phyloP scores from a whole-genome alignment of 1,139 yeast genomes.

The Candida smagusa region DNA sequence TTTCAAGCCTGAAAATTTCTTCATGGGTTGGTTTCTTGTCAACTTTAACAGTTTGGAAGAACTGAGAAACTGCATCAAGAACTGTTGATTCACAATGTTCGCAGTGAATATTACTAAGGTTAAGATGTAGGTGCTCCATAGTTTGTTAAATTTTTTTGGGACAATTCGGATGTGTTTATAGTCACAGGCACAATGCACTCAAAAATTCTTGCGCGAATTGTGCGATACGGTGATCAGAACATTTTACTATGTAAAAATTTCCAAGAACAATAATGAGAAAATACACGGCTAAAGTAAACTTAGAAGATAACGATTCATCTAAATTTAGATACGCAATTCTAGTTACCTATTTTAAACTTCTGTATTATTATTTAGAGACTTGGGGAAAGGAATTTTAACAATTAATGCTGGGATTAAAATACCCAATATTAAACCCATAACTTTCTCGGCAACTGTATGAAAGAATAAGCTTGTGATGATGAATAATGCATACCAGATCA shows the following conservation, averaged over 20 bases:
- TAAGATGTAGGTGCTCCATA: slow-evolving; percentile 28
- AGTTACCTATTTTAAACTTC: not conserved
- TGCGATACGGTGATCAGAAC: no score
- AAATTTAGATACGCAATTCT: no score
- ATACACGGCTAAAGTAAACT: no score
- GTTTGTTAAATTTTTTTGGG: not conserved
- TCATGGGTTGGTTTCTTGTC: slow-evolving; percentile 21
- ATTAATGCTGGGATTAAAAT: slow-evolving; percentile 14
- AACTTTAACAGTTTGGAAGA: slow-evolving; percentile 11
- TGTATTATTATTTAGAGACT: not conserved
- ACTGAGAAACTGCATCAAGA: slow-evolving; percentile 15
- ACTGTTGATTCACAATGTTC: slow-evolving; percentile 44
- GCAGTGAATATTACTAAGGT: slow-evolving; percentile 50
- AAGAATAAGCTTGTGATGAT: slow-evolving; percentile 57
- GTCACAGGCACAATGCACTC: not conserved
- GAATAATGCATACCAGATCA: slow-evolving; percentile 45
- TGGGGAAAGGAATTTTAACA: not conserved
- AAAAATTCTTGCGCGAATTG: not conserved
- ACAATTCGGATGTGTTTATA: no score
- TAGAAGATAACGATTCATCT: no score
- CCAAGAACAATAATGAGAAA: no score
- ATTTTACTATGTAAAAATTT: no score
- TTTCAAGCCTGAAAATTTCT: slow-evolving; percentile 12
- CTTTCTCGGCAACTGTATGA: slow-evolving; percentile 57
- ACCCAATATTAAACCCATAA: slow-evolving; percentile 51